These are phyloP conservation scores for Colletotrichum filicis DNA, from an alignment of 2,329 filamentous ascomycete species.

Conservation along the genomic window DNA sequence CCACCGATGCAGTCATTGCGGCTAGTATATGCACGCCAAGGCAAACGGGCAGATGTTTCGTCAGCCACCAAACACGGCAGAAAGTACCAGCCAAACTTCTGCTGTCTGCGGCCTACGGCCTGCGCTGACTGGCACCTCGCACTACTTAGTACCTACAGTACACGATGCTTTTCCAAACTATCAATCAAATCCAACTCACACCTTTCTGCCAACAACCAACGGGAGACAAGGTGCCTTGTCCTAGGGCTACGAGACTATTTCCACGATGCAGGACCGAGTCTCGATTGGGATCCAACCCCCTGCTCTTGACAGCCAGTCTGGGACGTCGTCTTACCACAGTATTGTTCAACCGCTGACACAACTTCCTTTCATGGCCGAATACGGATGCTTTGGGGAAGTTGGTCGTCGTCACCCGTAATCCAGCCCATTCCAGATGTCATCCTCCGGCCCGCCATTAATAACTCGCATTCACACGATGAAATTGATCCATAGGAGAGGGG, in stretches of 20 bases:
- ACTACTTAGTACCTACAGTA: not conserved
- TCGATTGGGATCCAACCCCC: conserved; percentile 28
- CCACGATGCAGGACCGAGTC: conserved; percentile 30
- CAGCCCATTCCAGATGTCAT: not conserved
- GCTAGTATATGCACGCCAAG: conserved; percentile 15
- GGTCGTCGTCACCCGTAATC: not conserved
- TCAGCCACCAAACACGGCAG: conserved; percentile 26
- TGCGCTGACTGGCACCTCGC: not conserved
- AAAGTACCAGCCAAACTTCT: conserved; percentile 1
- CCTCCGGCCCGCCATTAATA: not conserved
- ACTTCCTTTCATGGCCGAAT: not conserved
- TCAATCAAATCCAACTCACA: not conserved
- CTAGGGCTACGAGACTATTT: conserved; percentile 30
- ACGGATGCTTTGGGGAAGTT: conserved; percentile 6
- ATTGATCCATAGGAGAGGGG: not conserved
- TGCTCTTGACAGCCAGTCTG: conserved; percentile 15
- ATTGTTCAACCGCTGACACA: not conserved
- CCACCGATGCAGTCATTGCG: conserved; percentile 10
- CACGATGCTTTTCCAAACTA: not conserved
- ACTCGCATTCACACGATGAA: not conserved
- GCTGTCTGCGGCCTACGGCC: not conserved
- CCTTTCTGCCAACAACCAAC: not conserved
- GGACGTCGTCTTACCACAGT: conserved; percentile 1
- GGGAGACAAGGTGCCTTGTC: conserved; percentile 27
- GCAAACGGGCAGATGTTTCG: conserved; percentile 18